A percentile compares a stretch with the other conserved stretches of the same genome.
Evolutionary conservation across 2,329 filamentous ascomycete species (phyloP).

Genomic region (Fusarium ramigenum): DNA sequence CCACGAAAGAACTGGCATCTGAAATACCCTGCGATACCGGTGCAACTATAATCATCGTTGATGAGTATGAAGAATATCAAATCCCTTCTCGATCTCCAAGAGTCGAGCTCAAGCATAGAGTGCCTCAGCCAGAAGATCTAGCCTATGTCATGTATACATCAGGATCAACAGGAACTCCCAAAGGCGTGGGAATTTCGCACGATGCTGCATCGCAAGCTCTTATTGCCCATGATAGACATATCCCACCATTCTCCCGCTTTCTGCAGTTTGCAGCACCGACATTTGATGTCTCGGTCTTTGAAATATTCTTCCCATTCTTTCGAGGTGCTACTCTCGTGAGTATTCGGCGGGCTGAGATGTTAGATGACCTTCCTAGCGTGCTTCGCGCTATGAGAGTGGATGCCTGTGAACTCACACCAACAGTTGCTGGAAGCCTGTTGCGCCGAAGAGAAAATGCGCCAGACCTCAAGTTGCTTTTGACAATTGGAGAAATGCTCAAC

Average conservation of each 20-base stretch:
- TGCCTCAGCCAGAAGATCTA: constrained; percentile 54
- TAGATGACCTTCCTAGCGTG: constrained; percentile 76
- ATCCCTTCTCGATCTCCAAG: not conserved
- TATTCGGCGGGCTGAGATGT: constrained; percentile 73
- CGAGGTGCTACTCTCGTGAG: constrained; percentile 78
- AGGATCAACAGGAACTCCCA: constrained; percentile 87
- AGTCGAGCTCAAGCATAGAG: constrained; percentile 20
- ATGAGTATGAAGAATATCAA: constrained; percentile 36
- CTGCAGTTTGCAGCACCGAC: constrained; percentile 92
- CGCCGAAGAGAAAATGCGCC: constrained; percentile 74
- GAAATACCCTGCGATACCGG: constrained; percentile 49
- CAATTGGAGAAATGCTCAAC: constrained; percentile 94
- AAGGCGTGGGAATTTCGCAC: constrained; percentile 87
- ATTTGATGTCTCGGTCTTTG: constrained; percentile 94
- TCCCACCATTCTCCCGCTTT: constrained; percentile 81
- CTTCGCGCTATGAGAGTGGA: constrained; percentile 76
- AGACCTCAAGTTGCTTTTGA: constrained; percentile 75
- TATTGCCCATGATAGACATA: constrained; percentile 80
- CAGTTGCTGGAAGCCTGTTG: constrained; percentile 81
- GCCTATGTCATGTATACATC: constrained; percentile 97
- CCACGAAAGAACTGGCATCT: constrained; percentile 59
- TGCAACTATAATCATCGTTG: constrained; percentile 51
- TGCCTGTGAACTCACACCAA: constrained; percentile 89
- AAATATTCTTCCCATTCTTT: constrained; percentile 89
- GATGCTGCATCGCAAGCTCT: constrained; percentile 82